These are phyloP conservation scores for Candida boidinii DNA, from an alignment of 805 yeast genomes.

Conservation along the genomic window DNA sequence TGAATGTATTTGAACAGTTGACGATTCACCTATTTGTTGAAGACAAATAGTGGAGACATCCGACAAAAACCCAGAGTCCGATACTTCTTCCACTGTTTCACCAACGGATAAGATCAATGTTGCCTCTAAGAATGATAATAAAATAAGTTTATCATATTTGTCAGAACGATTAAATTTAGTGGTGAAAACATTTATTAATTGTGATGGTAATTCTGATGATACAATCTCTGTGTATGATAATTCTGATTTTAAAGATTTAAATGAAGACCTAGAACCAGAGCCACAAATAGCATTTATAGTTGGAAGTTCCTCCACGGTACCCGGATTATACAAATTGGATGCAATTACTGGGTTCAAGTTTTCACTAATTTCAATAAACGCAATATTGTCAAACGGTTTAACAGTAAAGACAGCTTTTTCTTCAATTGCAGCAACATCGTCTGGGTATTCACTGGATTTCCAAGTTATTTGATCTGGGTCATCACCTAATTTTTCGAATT, in stretches of 20 bases:
- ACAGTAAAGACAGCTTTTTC: slow-evolving; percentile 20
- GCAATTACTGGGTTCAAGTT: slow-evolving; percentile 47
- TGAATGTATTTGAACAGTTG: slow-evolving; percentile 66
- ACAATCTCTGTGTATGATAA: slow-evolving; percentile 55
- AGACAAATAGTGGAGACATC: slow-evolving; percentile 58
- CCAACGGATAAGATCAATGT: slow-evolving; percentile 74
- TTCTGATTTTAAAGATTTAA: slow-evolving; percentile 48
- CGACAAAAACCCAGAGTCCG: slow-evolving; percentile 45
- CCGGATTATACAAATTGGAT: slow-evolving; percentile 25
- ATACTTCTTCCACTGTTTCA: slow-evolving; percentile 69
- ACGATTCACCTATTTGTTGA: slow-evolving; percentile 52
- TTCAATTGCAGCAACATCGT: slow-evolving; percentile 20
- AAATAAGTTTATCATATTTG: slow-evolving; percentile 50
- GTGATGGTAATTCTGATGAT: slow-evolving; percentile 65
- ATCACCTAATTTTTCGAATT: slow-evolving; percentile 69
- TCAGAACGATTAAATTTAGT: slow-evolving; percentile 39
- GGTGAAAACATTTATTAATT: slow-evolving; percentile 57
- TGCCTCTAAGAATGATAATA: slow-evolving; percentile 54
- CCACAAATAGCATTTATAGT: slow-evolving; percentile 36
- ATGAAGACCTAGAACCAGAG: slow-evolving; percentile 31
- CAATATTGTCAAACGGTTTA: slow-evolving; percentile 43
- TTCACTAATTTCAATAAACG: slow-evolving; percentile 42
- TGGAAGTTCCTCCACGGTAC: slow-evolving; percentile 28
- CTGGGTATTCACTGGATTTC: slow-evolving; percentile 26
- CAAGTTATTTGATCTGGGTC: slow-evolving; percentile 28